phyloP scores from a whole-genome alignment of 192 early-diverging fungal species.

The Thamnidium elegans region DNA sequence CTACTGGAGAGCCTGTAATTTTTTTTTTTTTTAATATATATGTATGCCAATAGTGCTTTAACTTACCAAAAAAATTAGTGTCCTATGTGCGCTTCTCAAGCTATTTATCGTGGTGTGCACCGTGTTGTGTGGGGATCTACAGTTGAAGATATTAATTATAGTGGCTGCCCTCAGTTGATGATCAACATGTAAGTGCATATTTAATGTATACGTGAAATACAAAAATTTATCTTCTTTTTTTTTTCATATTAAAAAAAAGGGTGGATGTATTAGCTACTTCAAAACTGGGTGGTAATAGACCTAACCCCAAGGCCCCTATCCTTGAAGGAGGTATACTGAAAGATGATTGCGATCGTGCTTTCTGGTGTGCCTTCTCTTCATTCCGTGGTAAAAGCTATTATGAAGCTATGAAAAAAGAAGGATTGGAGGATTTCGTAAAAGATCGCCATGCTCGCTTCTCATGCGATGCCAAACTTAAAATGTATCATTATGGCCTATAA shows the following conservation, averaged over 20 bases:
- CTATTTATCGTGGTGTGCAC: conserved; percentile 25
- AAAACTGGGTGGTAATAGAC: conserved; percentile 17
- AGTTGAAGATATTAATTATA: conserved; percentile 28
- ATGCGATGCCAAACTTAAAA: neutral
- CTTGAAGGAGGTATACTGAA: conserved; percentile 20
- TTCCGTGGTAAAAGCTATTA: conserved; percentile 18
- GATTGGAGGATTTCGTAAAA: conserved; percentile 14
- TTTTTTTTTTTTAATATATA: too few relatives aligned
- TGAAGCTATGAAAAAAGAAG: conserved; percentile 12
- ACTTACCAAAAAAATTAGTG: too few relatives aligned
- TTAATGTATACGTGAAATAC: too few relatives aligned
- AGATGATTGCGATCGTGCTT: conserved; percentile 24
- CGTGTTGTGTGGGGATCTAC: conserved; percentile 31
- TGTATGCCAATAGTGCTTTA: too few relatives aligned
- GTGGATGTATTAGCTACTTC: conserved; percentile 17
- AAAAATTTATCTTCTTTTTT: neutral
- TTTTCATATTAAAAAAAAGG: conserved; percentile 4
- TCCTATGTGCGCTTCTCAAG: conserved; percentile 30
- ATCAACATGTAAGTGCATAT: conserved; percentile 21
- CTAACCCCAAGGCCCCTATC: conserved; percentile 3
- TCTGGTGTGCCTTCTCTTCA: conserved; percentile 16
- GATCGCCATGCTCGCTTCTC: conserved; percentile 1
- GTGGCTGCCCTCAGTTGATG: conserved; percentile 26
- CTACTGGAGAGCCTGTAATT: conserved; percentile 30
- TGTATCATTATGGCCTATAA: too few relatives aligned